Conservation (phyloP, 768 basidiomycete species). For the Gautieria morchelliformis region DNA sequence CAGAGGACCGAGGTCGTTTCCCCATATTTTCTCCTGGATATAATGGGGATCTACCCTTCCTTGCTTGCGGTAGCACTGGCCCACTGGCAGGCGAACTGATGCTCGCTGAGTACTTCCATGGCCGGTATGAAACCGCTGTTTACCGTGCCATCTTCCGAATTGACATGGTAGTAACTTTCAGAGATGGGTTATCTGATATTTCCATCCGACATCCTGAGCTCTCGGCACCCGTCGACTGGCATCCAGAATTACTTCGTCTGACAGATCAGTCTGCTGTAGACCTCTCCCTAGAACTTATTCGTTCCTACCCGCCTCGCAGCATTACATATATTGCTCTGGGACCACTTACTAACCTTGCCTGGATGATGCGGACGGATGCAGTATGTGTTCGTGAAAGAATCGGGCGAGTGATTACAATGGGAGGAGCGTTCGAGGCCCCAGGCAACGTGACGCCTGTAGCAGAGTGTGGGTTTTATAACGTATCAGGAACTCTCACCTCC, state of each 20-base stretch:
- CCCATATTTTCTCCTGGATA: conserved; percentile 42
- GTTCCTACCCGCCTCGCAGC: conserved; percentile 36
- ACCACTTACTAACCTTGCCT: conserved; percentile 73
- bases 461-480: conserved; percentile 52
- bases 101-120: conserved; percentile 80
- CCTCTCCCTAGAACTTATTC: conserved; percentile 46
- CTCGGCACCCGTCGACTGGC: conserved; percentile 15
- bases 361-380: conserved; percentile 46
- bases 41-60: conserved; percentile 37
- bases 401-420: conserved; percentile 81
- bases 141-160: background rate
- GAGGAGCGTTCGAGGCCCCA: conserved; percentile 86
- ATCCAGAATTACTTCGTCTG: conserved; percentile 36
- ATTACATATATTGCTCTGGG: conserved; percentile 69
- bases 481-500: background rate
- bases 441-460: conserved; percentile 77
- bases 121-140: conserved; percentile 36
- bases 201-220: conserved; percentile 58
- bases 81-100: conserved; percentile 67
- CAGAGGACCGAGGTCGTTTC: conserved; percentile 46
- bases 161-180: conserved; percentile 18
- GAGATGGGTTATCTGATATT: conserved; percentile 63
- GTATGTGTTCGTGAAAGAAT: conserved; percentile 45
- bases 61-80: conserved; percentile 51
- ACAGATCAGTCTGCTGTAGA: conserved; percentile 40